Evolutionary conservation across 192 early-diverging fungal genomes (phyloP).

Genomic region (Coemansia sp.): DNA sequence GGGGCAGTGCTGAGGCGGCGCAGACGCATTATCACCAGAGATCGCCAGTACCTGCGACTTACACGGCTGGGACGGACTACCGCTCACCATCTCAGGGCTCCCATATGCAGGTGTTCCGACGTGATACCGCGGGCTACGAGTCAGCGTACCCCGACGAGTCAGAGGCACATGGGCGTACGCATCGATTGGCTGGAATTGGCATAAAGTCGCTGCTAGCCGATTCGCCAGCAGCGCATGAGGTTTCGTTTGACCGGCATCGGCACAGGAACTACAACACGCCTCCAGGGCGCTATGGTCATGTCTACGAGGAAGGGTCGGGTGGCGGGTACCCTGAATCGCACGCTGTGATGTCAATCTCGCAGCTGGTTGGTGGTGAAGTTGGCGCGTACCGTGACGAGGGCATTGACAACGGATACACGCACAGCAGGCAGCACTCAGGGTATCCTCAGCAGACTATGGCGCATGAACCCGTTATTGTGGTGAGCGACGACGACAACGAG

Average conservation of each 20-base stretch:
- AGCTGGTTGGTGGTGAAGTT: slow-evolving; percentile 33
- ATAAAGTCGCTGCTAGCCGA: slow-evolving; percentile 42
- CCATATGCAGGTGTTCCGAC: slow-evolving; percentile 33
- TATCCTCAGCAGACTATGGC: slow-evolving; percentile 4
- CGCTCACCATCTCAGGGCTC: slow-evolving; percentile 19
- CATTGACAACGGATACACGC: background rate
- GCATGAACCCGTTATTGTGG: slow-evolving; percentile 16
- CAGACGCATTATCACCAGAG: slow-evolving; percentile 18
- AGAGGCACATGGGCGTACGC: slow-evolving; percentile 10
- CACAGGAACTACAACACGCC: slow-evolving; percentile 20
- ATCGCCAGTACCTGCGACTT: slow-evolving; percentile 12
- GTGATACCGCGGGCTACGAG: slow-evolving; percentile 15
- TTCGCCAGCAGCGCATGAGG: slow-evolving; percentile 1
- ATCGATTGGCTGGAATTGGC: slow-evolving; percentile 31
- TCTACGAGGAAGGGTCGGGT: slow-evolving; percentile 1
- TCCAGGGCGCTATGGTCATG: slow-evolving; percentile 15
- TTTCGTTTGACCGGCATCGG: slow-evolving; percentile 5
- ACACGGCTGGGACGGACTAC: slow-evolving; percentile 21
- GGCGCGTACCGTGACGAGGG: slow-evolving; percentile 4
- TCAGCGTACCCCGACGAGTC: slow-evolving; percentile 13
- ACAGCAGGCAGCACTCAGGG: background rate
- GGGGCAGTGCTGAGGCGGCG: slow-evolving; percentile 1
- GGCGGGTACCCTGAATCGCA: slow-evolving; percentile 14
- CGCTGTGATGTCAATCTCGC: slow-evolving; percentile 49
- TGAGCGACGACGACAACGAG: slow-evolving; percentile 24